Conservation (phyloP, 2,329 filamentous ascomycete species). For the Coniochaeta ligniaria region DNA sequence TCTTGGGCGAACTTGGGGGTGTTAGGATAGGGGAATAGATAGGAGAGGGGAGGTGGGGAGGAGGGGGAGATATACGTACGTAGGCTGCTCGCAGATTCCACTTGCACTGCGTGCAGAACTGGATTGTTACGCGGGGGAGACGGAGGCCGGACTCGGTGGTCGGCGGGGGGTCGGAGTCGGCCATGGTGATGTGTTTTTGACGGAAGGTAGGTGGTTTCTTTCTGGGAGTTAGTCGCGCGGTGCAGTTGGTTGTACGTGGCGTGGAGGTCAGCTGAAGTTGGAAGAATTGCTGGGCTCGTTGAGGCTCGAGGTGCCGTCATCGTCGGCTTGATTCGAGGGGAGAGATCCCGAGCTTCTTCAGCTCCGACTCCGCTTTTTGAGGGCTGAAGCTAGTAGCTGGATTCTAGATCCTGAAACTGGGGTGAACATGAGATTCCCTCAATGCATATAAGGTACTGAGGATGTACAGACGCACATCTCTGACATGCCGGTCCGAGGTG, state of each 20-base stretch:
- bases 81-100: constrained; percentile 87
- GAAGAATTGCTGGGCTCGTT: background rate
- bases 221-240: background rate
- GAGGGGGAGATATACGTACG: constrained; percentile 36
- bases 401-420: too few species aligned
- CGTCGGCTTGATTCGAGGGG: background rate
- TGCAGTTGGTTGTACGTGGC: background rate
- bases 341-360: background rate
- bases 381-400: background rate
- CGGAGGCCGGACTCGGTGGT: constrained; percentile 14
- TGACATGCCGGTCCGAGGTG: too few species aligned
- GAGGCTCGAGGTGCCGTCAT: background rate
- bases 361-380: background rate
- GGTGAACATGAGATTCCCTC: too few species aligned
- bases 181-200: background rate
- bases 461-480: too few species aligned
- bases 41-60: background rate
- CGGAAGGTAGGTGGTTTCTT: too few species aligned
- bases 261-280: background rate
- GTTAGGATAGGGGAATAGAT: constrained; percentile 1
- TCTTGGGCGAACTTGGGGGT: constrained; percentile 76
- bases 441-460: too few species aligned
- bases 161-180: background rate
- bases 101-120: constrained; percentile 89
- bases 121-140: constrained; percentile 74